Conservation (phyloP, 495 filamentous ascomycete genomes). For the Podospora comata region DNA sequence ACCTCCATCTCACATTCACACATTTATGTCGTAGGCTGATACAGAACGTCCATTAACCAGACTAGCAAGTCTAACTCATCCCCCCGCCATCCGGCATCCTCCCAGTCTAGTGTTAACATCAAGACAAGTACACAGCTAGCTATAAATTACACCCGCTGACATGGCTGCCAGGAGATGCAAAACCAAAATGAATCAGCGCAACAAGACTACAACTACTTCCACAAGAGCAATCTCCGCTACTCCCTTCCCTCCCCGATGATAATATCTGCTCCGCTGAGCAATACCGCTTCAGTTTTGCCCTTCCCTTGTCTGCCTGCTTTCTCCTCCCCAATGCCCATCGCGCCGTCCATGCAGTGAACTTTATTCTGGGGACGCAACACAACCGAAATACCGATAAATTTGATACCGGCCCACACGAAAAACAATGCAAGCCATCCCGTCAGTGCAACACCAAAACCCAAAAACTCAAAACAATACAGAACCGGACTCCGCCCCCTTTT, state of each 20-base stretch:
- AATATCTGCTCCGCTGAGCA: neutral
- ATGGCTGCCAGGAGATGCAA: neutral
- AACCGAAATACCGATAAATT: neutral
- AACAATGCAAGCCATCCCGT: slow-evolving; percentile 2
- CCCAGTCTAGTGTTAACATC: neutral
- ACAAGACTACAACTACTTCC: neutral
- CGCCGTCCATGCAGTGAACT: slow-evolving; percentile 6
- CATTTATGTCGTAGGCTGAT: neutral
- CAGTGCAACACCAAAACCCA: slow-evolving; percentile 1
- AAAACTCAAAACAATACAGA: neutral
- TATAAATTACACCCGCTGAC: neutral
- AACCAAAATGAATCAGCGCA: neutral
- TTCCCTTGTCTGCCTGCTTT: neutral
- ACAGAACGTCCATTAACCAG: neutral
- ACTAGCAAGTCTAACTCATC: neutral
- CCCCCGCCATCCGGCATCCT: neutral
- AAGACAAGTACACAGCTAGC: neutral
- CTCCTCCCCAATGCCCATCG: neutral
- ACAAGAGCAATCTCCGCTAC: neutral
- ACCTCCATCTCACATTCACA: neutral
- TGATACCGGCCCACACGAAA: neutral
- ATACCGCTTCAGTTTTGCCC: slow-evolving; percentile 9
- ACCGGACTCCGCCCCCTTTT: neutral
- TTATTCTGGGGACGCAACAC: neutral
- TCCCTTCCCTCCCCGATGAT: neutral